These are phyloP conservation scores for Wickerhamomyces strasburgensis DNA, from an alignment of 805 yeast genomes.

Conservation along the genomic window DNA sequence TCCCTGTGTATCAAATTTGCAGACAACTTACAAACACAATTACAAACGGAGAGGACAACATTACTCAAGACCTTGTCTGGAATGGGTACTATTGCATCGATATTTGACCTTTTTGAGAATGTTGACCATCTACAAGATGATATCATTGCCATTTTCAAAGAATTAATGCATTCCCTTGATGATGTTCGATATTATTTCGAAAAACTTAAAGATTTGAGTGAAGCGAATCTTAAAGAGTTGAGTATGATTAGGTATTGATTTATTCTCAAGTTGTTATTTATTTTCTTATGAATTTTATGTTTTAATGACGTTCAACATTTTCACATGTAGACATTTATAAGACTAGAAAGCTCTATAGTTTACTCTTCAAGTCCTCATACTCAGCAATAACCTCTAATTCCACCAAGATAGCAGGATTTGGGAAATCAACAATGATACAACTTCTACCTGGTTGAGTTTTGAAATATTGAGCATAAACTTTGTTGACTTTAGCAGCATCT, in stretches of 20 bases:
- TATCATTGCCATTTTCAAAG: background rate
- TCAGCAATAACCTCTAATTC: constrained; percentile 48
- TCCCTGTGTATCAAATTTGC: constrained; percentile 5
- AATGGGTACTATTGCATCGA: background rate
- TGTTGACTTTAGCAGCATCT: constrained; percentile 39
- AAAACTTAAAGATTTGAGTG: background rate
- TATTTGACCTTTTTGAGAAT: background rate
- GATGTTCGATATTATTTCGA: background rate
- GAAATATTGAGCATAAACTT: constrained; percentile 42
- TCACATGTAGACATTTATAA: no score
- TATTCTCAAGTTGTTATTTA: no score
- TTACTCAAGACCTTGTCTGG: background rate
- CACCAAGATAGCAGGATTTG: constrained; percentile 43
- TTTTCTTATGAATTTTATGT: no score
- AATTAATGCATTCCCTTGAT: background rate
- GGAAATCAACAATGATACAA: constrained; percentile 47
- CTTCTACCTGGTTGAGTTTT: constrained; percentile 48
- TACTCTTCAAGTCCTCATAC: constrained; percentile 10
- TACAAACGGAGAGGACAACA: constrained; percentile 5
- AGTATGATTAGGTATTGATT: background rate
- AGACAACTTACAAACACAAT: constrained; percentile 7
- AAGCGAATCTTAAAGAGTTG: background rate
- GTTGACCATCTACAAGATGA: background rate
- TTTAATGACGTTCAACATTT: no score
- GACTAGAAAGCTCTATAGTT: background rate